Conservation (phyloP, 2,329 filamentous ascomycete species). For the Fusarium oxysporum region DNA sequence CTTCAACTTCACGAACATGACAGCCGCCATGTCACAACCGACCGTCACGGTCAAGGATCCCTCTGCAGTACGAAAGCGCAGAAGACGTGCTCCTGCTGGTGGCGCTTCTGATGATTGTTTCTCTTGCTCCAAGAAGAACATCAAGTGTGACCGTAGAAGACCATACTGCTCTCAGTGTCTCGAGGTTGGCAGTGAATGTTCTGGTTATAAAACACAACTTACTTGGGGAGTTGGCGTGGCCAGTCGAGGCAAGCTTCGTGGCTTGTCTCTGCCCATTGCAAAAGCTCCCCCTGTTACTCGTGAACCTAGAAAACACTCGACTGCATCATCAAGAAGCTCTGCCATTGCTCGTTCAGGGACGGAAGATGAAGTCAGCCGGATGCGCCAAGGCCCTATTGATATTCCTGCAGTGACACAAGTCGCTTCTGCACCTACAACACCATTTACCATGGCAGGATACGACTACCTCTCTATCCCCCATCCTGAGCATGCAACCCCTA, state of each 20-base stretch:
- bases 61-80: constrained; percentile 73
- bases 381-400: constrained; percentile 51
- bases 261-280: constrained; percentile 79
- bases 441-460: constrained; percentile 52
- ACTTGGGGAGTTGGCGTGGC: constrained; percentile 98
- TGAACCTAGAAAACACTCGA: constrained; percentile 60
- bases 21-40: constrained; percentile 60
- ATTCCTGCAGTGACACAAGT: constrained; percentile 49
- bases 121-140: constrained; percentile 84
- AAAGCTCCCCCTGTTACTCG: constrained; percentile 67
- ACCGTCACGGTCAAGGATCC: constrained; percentile 61
- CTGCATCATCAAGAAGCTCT: constrained; percentile 59
- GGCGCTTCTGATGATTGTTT: constrained; percentile 97
- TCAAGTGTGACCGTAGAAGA: constrained; percentile 89
- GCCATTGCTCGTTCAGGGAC: constrained; percentile 47
- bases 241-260: constrained; percentile 92
- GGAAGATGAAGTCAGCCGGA: constrained; percentile 50
- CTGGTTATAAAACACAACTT: constrained; percentile 94
- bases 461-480: constrained; percentile 66
- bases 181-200: constrained; percentile 90
- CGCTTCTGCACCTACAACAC: constrained; percentile 60
- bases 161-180: constrained; percentile 97
- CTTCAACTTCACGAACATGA: constrained; percentile 54
- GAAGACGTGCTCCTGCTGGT: constrained; percentile 87
- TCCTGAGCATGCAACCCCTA: constrained; percentile 55